phyloP scores from a whole-genome alignment of 2,329 filamentous ascomycete genomes.

The Diaporthe ampelina region DNA sequence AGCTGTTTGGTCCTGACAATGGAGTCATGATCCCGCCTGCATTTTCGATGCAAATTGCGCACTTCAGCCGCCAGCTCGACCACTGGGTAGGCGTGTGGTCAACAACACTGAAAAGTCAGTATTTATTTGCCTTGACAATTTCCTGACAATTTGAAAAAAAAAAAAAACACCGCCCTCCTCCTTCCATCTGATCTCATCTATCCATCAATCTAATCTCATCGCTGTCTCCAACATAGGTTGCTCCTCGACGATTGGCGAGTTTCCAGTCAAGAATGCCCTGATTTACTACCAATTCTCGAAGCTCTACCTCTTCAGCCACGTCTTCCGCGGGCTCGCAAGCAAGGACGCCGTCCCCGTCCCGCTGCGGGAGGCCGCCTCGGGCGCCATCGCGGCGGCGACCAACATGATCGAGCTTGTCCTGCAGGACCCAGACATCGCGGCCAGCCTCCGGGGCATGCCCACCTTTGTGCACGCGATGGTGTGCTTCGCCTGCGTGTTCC shows the following conservation, averaged over 20 bases:
- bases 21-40: conserved; percentile 64
- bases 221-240: background rate
- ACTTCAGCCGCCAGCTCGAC: conserved; percentile 52
- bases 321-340: conserved; percentile 47
- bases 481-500: conserved; percentile 65
- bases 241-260: conserved; percentile 47
- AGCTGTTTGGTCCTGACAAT: conserved; percentile 69
- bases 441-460: conserved; percentile 58
- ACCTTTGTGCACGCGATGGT: conserved; percentile 67
- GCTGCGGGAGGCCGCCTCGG: conserved; percentile 40
- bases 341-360: conserved; percentile 31
- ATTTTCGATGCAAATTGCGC: conserved; percentile 62
- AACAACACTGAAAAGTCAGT: conserved; percentile 48
- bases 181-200: no score
- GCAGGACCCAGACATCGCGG: conserved; percentile 52
- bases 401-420: conserved; percentile 55
- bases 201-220: background rate
- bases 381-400: conserved; percentile 49
- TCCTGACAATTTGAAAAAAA: no score
- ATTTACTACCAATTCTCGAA: conserved; percentile 52
- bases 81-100: conserved; percentile 56
- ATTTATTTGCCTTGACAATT: no score
- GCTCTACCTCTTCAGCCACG: conserved; percentile 49
- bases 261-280: conserved; percentile 50
- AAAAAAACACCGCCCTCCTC: background rate